phyloP scores from a whole-genome alignment of 768 basidiomycete species.

The Mycena belliarum region DNA sequence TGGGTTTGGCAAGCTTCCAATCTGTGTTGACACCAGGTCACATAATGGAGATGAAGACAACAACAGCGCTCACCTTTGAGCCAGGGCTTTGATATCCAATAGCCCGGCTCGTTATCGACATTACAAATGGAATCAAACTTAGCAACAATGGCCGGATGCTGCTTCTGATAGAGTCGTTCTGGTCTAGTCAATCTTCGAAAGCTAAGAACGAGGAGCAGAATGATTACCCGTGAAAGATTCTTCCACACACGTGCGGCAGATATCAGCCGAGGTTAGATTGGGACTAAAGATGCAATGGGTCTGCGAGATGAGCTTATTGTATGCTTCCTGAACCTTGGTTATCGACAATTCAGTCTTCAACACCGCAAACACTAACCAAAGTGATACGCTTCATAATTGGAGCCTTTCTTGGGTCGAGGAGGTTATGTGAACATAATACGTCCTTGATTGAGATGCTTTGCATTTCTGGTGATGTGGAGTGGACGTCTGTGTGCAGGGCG shows the following conservation, averaged over 20 bases:
- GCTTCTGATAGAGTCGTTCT: slow-evolving; percentile 71
- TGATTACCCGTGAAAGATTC: slow-evolving; percentile 58
- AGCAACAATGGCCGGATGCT: slow-evolving; percentile 64
- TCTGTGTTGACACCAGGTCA: slow-evolving; percentile 43
- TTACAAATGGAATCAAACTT: slow-evolving; percentile 57
- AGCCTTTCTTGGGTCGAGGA: slow-evolving; percentile 60
- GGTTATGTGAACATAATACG: slow-evolving; percentile 63
- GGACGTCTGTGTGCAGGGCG: slow-evolving; percentile 16
- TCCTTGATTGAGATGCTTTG: slow-evolving; percentile 39
- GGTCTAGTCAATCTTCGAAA: slow-evolving; percentile 1
- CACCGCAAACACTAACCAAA: slow-evolving; percentile 38
- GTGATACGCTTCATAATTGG: slow-evolving; percentile 69
- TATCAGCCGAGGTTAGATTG: slow-evolving; percentile 45
- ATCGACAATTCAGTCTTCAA: background rate
- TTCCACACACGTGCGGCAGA: slow-evolving; percentile 63
- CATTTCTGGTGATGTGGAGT: slow-evolving; percentile 15
- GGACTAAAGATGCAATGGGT: slow-evolving; percentile 54
- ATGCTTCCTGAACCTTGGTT: slow-evolving; percentile 40
- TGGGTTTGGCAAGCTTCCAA: slow-evolving; percentile 72
- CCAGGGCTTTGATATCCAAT: slow-evolving; percentile 83
- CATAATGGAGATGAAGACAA: slow-evolving; percentile 5
- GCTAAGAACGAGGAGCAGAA: slow-evolving; percentile 7
- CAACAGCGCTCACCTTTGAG: slow-evolving; percentile 55
- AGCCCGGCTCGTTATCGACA: slow-evolving; percentile 41
- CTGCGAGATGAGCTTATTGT: slow-evolving; percentile 40